Conservation (phyloP, 176 grass and related monocot species). For the Lolium multiflorum region DNA sequence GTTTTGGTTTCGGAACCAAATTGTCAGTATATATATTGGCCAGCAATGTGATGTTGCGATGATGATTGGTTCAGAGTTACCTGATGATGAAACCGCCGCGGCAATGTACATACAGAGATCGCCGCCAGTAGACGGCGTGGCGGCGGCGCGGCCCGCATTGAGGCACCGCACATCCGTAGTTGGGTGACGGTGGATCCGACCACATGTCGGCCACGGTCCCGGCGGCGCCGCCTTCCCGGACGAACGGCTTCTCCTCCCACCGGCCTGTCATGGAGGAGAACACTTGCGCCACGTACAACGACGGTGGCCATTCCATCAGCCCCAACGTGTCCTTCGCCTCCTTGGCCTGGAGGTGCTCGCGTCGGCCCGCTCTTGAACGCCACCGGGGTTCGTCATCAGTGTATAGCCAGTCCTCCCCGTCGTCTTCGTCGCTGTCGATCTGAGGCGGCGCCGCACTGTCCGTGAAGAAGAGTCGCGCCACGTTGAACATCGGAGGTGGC, state of each 20-base stretch:
- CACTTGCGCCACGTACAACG: not conserved
- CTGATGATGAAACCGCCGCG: not conserved
- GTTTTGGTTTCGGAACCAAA: not conserved
- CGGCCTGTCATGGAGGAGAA: not conserved
- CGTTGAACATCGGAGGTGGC: not conserved
- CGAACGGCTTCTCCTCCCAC: constrained; percentile 20
- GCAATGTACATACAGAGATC: not conserved
- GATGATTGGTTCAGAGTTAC: not conserved
- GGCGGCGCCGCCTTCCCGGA: not conserved
- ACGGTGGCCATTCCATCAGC: not conserved
- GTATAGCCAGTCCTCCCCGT: not conserved
- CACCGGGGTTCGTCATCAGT: not conserved
- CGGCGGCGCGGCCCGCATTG: not conserved
- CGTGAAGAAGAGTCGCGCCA: too few species aligned
- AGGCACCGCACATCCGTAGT: not conserved
- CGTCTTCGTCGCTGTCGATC: too few species aligned
- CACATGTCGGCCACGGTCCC: not conserved
- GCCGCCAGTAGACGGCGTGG: not conserved
- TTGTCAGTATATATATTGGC: not conserved
- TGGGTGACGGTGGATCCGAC: not conserved
- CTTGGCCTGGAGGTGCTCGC: not conserved
- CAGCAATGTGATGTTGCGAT: not conserved
- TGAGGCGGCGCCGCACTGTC: too few species aligned
- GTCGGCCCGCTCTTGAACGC: not conserved
- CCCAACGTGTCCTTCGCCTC: not conserved